These are phyloP conservation scores for Blastosporella zonata DNA, from an alignment of 1,284 basidiomycete genomes.

Conservation along the genomic window DNA sequence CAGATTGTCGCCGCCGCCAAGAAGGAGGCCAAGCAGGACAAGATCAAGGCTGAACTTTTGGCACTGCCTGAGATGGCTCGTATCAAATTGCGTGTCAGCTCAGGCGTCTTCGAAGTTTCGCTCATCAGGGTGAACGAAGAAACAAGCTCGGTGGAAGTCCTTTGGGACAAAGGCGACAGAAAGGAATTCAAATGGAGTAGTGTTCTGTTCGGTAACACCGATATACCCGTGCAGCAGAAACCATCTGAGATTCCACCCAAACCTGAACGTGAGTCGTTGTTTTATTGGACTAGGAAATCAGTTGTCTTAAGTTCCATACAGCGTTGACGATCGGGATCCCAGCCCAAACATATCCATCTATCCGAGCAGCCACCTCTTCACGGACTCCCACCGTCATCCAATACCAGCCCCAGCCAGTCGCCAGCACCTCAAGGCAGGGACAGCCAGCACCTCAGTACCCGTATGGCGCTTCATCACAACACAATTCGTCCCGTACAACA, in stretches of 20 bases:
- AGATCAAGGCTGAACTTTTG: constrained; percentile 61
- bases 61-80: constrained; percentile 65
- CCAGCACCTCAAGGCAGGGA: constrained; percentile 11
- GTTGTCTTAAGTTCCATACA: constrained; percentile 2
- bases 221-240: constrained; percentile 59
- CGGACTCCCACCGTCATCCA: constrained; percentile 15
- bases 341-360: constrained; percentile 34
- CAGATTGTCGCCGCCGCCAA: constrained; percentile 71
- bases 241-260: constrained; percentile 46
- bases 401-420: constrained; percentile 7
- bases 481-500: constrained; percentile 24
- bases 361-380: constrained; percentile 25
- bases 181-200: constrained; percentile 79
- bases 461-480: constrained; percentile 20
- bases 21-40: constrained; percentile 66
- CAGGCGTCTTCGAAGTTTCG: constrained; percentile 80
- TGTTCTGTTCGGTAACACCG: constrained; percentile 65
- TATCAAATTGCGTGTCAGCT: constrained; percentile 77
- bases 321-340: constrained; percentile 23
- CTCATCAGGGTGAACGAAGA: constrained; percentile 69
- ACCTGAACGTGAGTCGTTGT: constrained; percentile 29
- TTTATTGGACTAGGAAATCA: neutral
- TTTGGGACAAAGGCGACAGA: constrained; percentile 70
- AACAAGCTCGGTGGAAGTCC: constrained; percentile 67
- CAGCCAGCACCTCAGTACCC: constrained; percentile 16